Conservation (phyloP, 2,329 filamentous ascomycete species). For the Fusarium siculi region DNA sequence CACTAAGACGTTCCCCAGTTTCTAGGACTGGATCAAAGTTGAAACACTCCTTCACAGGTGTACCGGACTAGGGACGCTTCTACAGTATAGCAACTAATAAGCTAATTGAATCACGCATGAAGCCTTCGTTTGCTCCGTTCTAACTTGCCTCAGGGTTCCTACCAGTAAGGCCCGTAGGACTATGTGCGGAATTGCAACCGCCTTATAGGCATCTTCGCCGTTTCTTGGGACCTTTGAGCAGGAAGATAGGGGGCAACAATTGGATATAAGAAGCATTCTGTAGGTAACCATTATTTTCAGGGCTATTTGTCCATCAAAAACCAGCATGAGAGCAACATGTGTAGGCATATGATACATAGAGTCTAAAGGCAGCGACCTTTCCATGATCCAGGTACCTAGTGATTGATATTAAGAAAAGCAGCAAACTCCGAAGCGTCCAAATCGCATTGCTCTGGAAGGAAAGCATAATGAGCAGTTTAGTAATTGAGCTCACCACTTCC, state of each 20-base stretch:
- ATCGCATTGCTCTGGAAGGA: not conserved
- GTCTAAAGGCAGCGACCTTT: slow-evolving; percentile 12
- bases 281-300: not conserved
- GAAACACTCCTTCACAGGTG: not conserved
- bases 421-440: slow-evolving; percentile 27
- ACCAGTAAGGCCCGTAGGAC: no score
- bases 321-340: slow-evolving; percentile 11
- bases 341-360: slow-evolving; percentile 39
- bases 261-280: slow-evolving; percentile 1
- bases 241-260: no score
- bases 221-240: not conserved
- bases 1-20: not conserved
- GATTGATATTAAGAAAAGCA: slow-evolving; percentile 26
- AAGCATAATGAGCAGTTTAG: slow-evolving; percentile 55
- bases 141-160: not conserved
- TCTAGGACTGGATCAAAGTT: not conserved
- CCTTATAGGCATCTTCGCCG: not conserved
- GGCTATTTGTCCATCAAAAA: not conserved
- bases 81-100: not conserved
- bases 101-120: not conserved
- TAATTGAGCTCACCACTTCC: slow-evolving; percentile 92
- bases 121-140: not conserved
- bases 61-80: not conserved
- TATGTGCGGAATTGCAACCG: not conserved
- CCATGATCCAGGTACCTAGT: slow-evolving; percentile 20